Percentiles rank a stretch among this genome's conserved stretches.
Evolutionary conservation across 805 yeast species (phyloP).

Genomic region (Jamesozyma piceae): DNA sequence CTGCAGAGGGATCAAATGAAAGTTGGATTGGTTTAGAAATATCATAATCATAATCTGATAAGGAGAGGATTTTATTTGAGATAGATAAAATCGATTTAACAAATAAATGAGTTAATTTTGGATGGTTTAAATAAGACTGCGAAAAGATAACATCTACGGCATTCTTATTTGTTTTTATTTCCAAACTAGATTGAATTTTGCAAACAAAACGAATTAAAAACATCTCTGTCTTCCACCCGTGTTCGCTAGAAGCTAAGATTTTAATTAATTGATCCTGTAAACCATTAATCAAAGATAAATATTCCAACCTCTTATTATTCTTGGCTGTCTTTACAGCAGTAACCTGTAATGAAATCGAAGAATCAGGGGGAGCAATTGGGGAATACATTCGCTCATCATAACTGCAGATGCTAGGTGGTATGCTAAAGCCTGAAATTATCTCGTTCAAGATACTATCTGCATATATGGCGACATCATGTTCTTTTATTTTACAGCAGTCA

Average conservation of each 20-base stretch:
- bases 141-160: slow-evolving; percentile 38
- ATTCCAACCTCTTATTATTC: slow-evolving; percentile 41
- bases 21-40: slow-evolving; percentile 35
- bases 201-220: slow-evolving; percentile 43
- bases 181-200: slow-evolving; percentile 45
- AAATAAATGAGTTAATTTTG: slow-evolving; percentile 51
- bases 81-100: slow-evolving; percentile 51
- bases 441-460: slow-evolving; percentile 46
- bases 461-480: slow-evolving; percentile 41
- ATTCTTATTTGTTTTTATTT: slow-evolving; percentile 35
- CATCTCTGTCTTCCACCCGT: slow-evolving; percentile 48
- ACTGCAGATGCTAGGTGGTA: slow-evolving; percentile 47
- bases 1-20: slow-evolving; percentile 36
- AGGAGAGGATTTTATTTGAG: slow-evolving; percentile 36
- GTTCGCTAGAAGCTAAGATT: slow-evolving; percentile 10
- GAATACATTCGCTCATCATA: slow-evolving; percentile 36
- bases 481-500: slow-evolving; percentile 47
- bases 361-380: slow-evolving; percentile 53
- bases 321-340: slow-evolving; percentile 55
- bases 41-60: slow-evolving; percentile 42
- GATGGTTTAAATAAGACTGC: slow-evolving; percentile 54
- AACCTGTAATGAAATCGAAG: slow-evolving; percentile 46
- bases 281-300: slow-evolving; percentile 33
- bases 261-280: slow-evolving; percentile 35
- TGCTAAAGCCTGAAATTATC: slow-evolving; percentile 33